Evolutionary conservation across 2,329 filamentous ascomycete genomes (phyloP).

Genomic region (Aureobasidium mangrovei): DNA sequence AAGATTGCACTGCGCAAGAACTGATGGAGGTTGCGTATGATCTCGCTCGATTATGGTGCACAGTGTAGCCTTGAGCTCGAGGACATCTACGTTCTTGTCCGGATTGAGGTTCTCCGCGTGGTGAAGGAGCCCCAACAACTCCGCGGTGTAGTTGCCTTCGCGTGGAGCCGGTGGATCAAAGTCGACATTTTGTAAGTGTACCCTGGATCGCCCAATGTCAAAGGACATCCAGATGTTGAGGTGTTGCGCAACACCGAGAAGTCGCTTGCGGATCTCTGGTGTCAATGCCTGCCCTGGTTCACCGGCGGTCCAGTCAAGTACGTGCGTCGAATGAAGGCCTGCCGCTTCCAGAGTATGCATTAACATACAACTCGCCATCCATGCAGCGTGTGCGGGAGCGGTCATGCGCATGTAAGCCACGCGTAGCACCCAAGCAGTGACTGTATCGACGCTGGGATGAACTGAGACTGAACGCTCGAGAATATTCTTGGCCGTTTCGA

Average conservation of each 20-base stretch:
- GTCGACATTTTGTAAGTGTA: slow-evolving; percentile 40
- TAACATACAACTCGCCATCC: slow-evolving; percentile 49
- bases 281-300: neutral
- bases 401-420: slow-evolving; percentile 46
- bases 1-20: slow-evolving; percentile 48
- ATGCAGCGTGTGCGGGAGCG: slow-evolving; percentile 44
- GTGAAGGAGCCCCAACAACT: slow-evolving; percentile 46
- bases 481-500: slow-evolving; percentile 37
- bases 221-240: slow-evolving; percentile 53
- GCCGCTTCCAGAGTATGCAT: slow-evolving; percentile 52
- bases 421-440: slow-evolving; percentile 46
- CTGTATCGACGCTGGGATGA: slow-evolving; percentile 32
- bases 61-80: slow-evolving; percentile 38
- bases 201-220: slow-evolving; percentile 48
- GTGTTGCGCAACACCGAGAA: slow-evolving; percentile 45
- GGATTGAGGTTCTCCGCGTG: slow-evolving; percentile 48
- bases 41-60: slow-evolving; percentile 32
- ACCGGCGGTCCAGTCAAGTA: slow-evolving; percentile 21
- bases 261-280: slow-evolving; percentile 16
- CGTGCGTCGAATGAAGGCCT: slow-evolving; percentile 37
- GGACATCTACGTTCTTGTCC: slow-evolving; percentile 33
- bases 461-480: slow-evolving; percentile 34
- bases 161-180: slow-evolving; percentile 33
- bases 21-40: slow-evolving; percentile 36
- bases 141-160: slow-evolving; percentile 36